A percentile compares a stretch with the other conserved stretches of the same genome.
Evolutionary conservation across 768 basidiomycete genomes (phyloP).

Genomic region (Chiua virens): DNA sequence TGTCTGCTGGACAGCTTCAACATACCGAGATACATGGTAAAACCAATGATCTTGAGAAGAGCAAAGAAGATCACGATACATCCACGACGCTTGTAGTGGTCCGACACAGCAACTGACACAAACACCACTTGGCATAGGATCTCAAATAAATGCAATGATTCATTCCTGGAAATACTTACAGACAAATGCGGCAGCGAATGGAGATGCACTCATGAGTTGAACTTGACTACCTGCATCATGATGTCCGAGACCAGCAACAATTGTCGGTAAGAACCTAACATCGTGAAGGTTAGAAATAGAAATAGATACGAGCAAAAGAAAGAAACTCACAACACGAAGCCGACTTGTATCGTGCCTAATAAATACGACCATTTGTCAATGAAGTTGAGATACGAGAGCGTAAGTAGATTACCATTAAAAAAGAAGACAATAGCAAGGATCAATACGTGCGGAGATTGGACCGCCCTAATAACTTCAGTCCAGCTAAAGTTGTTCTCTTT

Average conservation of each 20-base stretch:
- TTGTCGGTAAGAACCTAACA: too few species aligned
- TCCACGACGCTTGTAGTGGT: conserved; percentile 52
- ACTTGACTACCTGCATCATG: conserved; percentile 49
- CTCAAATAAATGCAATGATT: neutral
- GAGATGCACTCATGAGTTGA: conserved; percentile 62
- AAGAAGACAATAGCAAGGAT: too few species aligned
- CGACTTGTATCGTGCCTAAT: too few species aligned
- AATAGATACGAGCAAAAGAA: too few species aligned
- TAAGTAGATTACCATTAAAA: too few species aligned
- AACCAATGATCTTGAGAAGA: conserved; percentile 38
- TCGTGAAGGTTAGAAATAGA: too few species aligned
- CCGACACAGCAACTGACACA: conserved; percentile 48
- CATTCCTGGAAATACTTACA: conserved; percentile 28
- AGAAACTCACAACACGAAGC: too few species aligned
- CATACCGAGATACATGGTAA: conserved; percentile 1
- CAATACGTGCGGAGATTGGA: too few species aligned
- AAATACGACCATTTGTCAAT: too few species aligned
- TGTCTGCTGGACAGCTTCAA: neutral
- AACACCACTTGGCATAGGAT: conserved; percentile 31
- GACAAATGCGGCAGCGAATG: conserved; percentile 48
- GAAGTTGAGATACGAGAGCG: too few species aligned
- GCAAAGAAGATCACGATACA: conserved; percentile 44
- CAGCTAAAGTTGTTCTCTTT: too few species aligned
- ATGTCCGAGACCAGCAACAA: conserved; percentile 22
- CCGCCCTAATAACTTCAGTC: too few species aligned